Percentiles rank a stretch among this genome's conserved stretches.
Conservation (phyloP, 257 asterid genomes). For the Solanum boliviense region DNA sequence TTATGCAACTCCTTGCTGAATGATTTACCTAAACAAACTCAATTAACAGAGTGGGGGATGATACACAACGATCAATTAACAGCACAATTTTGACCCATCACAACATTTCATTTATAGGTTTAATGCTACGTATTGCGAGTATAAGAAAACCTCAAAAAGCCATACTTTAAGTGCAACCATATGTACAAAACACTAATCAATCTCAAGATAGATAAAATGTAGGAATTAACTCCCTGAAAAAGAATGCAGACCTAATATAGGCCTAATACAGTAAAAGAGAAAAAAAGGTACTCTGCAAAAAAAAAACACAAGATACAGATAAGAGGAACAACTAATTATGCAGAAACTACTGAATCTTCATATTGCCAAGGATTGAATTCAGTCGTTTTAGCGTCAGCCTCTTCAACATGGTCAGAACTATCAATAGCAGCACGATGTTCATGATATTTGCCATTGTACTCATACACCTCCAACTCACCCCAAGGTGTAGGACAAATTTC, state of each 20-base stretch:
- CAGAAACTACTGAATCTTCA: constrained; percentile 14
- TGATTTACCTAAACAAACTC: background rate
- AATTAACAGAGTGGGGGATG: background rate
- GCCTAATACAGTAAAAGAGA: background rate
- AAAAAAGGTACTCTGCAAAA: background rate
- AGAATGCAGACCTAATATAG: constrained; percentile 2
- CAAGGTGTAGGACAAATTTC: constrained; percentile 81
- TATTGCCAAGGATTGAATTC: constrained; percentile 96
- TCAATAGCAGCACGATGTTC: constrained; percentile 59
- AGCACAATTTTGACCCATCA: background rate
- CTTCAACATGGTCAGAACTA: constrained; percentile 26
- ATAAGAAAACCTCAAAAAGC: background rate
- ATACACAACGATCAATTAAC: background rate
- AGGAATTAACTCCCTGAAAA: background rate
- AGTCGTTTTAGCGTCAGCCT: constrained; percentile 19
- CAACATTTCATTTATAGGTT: background rate
- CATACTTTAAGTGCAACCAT: background rate
- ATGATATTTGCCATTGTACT: constrained; percentile 57
- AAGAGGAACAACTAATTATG: background rate
- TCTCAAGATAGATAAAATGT: background rate
- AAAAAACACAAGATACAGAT: background rate
- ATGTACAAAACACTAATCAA: background rate
- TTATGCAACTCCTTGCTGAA: background rate
- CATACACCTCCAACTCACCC: constrained; percentile 86
- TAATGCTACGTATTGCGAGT: background rate